A percentile compares a stretch with the other conserved stretches of the same genome.
phyloP scores from a whole-genome alignment of 192 early-diverging fungal species.

The Coemansia sp. region DNA sequence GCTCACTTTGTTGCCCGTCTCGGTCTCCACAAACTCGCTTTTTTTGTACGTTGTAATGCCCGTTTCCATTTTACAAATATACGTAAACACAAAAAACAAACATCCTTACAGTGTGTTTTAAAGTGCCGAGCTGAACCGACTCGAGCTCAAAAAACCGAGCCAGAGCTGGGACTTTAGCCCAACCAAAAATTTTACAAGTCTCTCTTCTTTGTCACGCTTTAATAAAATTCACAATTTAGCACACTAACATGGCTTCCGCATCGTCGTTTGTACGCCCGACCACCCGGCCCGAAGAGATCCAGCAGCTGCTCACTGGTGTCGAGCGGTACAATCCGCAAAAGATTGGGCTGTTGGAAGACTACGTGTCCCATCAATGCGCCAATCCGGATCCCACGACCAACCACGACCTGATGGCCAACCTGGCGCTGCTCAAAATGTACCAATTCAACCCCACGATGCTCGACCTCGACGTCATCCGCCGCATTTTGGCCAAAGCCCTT shows the following conservation, averaged over 20 bases:
- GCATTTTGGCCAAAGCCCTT: conserved; percentile 78
- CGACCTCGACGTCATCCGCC: conserved; percentile 67
- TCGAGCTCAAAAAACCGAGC: too few relatives aligned
- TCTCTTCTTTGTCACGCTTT: too few relatives aligned
- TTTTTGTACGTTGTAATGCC: conserved; percentile 67
- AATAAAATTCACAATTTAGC: too few relatives aligned
- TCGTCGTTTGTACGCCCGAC: conserved; percentile 38
- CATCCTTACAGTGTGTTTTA: too few relatives aligned
- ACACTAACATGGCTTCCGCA: conserved; percentile 13
- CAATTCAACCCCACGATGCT: conserved; percentile 85
- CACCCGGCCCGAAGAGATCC: conserved; percentile 70
- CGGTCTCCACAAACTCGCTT: conserved; percentile 95
- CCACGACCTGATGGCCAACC: conserved; percentile 87
- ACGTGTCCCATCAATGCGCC: conserved; percentile 75
- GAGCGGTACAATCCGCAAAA: conserved; percentile 93
- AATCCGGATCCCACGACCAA: conserved; percentile 56
- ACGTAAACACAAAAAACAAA: background rate
- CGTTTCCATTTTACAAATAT: conserved; percentile 5
- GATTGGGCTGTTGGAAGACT: conserved; percentile 76
- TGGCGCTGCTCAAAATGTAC: conserved; percentile 90
- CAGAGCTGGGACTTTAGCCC: too few relatives aligned
- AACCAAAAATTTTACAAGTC: too few relatives aligned
- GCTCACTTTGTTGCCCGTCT: conserved; percentile 95
- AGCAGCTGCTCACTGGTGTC: conserved; percentile 71
- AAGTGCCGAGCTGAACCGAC: background rate